Conservation (phyloP, 768 basidiomycete genomes). For the Exsudoporus frostii region DNA sequence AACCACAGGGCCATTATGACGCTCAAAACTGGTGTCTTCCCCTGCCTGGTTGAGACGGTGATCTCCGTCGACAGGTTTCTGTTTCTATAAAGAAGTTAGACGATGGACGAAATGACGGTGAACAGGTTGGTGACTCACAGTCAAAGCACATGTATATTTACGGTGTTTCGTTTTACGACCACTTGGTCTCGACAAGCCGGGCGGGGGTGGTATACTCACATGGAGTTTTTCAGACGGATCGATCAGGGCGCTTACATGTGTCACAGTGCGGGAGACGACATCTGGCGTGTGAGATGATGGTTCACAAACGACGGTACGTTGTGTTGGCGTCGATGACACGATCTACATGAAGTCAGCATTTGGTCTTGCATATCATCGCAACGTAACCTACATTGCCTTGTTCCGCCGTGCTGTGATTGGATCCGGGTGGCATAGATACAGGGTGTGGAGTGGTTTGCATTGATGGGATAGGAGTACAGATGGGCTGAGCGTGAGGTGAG, state of each 20-base stretch:
- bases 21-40: not conserved
- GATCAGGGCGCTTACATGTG: not conserved
- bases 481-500: constrained; percentile 8
- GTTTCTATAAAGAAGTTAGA: constrained; percentile 4
- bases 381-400: constrained; percentile 2
- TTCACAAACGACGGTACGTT: not conserved
- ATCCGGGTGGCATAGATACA: not conserved
- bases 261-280: not conserved
- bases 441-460: not conserved
- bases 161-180: not conserved
- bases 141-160: not conserved
- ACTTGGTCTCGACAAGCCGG: constrained; percentile 5
- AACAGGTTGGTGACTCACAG: constrained; percentile 1
- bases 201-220: constrained; percentile 7
- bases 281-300: not conserved
- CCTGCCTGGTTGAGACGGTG: not conserved
- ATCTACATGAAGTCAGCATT: constrained; percentile 4
- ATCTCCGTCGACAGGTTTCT: constrained; percentile 2
- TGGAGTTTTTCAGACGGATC: not conserved
- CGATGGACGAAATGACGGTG: not conserved
- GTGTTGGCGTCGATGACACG: constrained; percentile 1
- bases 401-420: not conserved
- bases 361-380: not conserved
- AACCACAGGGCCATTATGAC: not conserved
- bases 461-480: not conserved